Evolutionary conservation across 1,139 yeast species (phyloP).

Genomic region (Suhomyces ambrosiae): DNA sequence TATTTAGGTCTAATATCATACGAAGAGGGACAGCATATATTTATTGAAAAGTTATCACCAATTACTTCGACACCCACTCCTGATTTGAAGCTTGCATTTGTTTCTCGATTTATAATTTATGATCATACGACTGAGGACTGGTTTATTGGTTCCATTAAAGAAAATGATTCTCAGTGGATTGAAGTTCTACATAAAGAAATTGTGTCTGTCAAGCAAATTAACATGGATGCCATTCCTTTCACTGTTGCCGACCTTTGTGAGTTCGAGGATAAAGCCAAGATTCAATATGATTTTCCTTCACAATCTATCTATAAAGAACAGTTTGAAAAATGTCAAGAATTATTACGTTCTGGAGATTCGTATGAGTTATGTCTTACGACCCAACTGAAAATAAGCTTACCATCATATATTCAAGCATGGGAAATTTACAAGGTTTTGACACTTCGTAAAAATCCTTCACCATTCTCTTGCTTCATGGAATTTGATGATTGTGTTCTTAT

Average conservation of each 20-base stretch:
- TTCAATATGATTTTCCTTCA: conserved; percentile 54
- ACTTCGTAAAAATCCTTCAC: conserved; percentile 76
- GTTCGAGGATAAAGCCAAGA: conserved; percentile 21
- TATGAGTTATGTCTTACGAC: conserved; percentile 92
- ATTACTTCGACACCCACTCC: conserved; percentile 46
- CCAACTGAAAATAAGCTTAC: conserved; percentile 63
- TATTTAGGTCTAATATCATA: conserved; percentile 81
- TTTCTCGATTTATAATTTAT: conserved; percentile 65
- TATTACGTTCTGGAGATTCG: conserved; percentile 80
- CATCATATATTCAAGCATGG: conserved; percentile 62
- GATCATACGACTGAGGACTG: conserved; percentile 52
- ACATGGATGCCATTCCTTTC: conserved; percentile 24
- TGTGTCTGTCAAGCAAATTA: conserved; percentile 12
- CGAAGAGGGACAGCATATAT: conserved; percentile 69
- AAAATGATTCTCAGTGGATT: conserved; percentile 41
- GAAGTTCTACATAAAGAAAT: conserved; percentile 20
- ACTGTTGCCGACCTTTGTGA: conserved; percentile 31
- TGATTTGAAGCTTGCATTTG: conserved; percentile 72
- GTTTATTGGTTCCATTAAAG: conserved; percentile 54
- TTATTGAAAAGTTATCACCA: conserved; percentile 34
- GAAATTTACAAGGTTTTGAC: conserved; percentile 74
- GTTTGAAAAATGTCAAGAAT: conserved; percentile 68
- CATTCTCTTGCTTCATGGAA: conserved; percentile 80
- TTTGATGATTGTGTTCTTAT: conserved; percentile 72
- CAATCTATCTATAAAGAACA: conserved; percentile 55